Evolutionary conservation across 2,329 filamentous ascomycete species (phyloP).

Genomic region (Sporothrix brunneoviolacea): DNA sequence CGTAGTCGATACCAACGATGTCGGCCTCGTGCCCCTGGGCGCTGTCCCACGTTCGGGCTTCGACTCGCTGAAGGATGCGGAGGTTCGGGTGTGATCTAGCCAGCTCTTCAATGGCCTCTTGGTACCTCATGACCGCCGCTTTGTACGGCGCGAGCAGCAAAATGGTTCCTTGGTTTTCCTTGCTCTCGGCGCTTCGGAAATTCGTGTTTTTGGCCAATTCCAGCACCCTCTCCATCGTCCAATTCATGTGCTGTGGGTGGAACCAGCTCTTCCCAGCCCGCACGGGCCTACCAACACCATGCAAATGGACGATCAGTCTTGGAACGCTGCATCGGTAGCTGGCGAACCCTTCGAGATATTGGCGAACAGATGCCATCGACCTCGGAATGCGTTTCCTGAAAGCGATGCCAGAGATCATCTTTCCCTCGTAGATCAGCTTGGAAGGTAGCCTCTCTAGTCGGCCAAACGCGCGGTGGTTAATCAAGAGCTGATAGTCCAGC

Average conservation of each 20-base stretch:
- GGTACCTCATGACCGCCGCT: conserved; percentile 31
- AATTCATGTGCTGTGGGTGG: conserved; percentile 33
- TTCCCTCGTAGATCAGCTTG: conserved; percentile 33
- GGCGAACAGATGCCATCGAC: conserved; percentile 15
- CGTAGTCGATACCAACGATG: conserved; percentile 41
- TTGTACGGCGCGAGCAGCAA: conserved; percentile 40
- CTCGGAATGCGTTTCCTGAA: conserved; percentile 15
- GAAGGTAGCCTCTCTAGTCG: conserved; percentile 35
- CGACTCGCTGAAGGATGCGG: conserved; percentile 23
- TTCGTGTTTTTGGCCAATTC: conserved; percentile 26
- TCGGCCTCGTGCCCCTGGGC: conserved; percentile 43
- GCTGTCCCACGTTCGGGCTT: conserved; percentile 38
- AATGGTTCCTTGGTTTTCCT: conserved; percentile 28
- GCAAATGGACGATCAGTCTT: conserved; percentile 28
- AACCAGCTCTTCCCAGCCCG: conserved; percentile 31
- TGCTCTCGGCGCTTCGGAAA: conserved; percentile 27
- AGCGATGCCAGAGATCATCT: conserved; percentile 30
- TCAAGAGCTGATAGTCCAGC: conserved; percentile 21
- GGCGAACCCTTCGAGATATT: conserved; percentile 17
- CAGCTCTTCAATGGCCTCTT: conserved; percentile 19
- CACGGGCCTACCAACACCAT: conserved; percentile 15
- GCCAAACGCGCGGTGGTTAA: conserved; percentile 25
- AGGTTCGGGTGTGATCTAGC: conserved; percentile 23
- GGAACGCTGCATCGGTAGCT: conserved; percentile 26
- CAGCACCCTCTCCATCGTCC: conserved; percentile 29